Conservation (phyloP, 805 yeast genomes). For the Kregervanrija pseudodelftensis region DNA sequence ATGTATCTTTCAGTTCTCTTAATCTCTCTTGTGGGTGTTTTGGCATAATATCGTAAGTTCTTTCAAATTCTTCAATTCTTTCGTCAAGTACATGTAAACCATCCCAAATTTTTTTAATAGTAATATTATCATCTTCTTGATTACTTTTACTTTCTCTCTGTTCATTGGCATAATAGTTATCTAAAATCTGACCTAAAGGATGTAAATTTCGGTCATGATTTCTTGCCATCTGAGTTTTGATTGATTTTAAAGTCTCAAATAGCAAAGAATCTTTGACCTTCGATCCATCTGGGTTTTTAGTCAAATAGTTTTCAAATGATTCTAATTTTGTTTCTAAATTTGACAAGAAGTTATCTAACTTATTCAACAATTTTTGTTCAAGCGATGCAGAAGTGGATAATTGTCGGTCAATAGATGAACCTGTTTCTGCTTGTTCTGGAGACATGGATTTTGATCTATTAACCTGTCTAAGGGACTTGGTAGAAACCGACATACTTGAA, state of each 20-base stretch:
- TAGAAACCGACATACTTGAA: too few species aligned
- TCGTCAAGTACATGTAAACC: constrained; percentile 34
- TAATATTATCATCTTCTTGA: constrained; percentile 1
- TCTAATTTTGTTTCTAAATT: constrained; percentile 24
- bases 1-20: constrained; percentile 26
- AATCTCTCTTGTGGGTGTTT: constrained; percentile 23
- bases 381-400: constrained; percentile 7
- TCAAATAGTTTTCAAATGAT: constrained; percentile 22
- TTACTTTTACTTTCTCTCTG: constrained; percentile 10
- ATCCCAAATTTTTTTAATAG: constrained; percentile 23
- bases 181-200: constrained; percentile 24
- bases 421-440: too few species aligned
- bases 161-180: constrained; percentile 22
- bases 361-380: constrained; percentile 23
- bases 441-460: too few species aligned
- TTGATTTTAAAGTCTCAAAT: constrained; percentile 17
- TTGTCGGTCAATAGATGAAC: too few species aligned
- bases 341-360: constrained; percentile 23
- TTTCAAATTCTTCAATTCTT: constrained; percentile 33
- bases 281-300: constrained; percentile 10
- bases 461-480: too few species aligned
- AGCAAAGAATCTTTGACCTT: constrained; percentile 15
- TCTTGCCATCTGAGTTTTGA: constrained; percentile 16
- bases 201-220: constrained; percentile 22
- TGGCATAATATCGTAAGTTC: constrained; percentile 23